Conservation (phyloP, 2,329 filamentous ascomycete species). For the Thermothelomyces thermophilus region DNA sequence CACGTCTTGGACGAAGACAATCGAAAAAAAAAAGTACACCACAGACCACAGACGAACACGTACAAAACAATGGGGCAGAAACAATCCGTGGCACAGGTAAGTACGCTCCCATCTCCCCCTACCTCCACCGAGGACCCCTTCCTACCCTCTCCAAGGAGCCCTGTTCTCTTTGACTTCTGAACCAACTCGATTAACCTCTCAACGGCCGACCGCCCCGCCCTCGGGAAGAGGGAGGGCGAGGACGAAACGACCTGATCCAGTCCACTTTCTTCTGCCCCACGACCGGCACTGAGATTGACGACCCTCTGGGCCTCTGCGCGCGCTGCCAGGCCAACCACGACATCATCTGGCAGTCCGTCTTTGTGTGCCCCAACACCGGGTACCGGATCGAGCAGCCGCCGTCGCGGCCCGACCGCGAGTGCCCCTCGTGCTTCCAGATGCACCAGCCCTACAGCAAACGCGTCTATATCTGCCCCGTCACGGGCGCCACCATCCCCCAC, state of each 20-base stretch:
- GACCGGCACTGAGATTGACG: slow-evolving; percentile 18
- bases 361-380: slow-evolving; percentile 25
- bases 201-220: no score
- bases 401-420: slow-evolving; percentile 20
- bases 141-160: no score
- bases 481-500: slow-evolving; percentile 23
- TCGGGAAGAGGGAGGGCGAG: no score
- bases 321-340: slow-evolving; percentile 24
- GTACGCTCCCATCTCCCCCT: background rate
- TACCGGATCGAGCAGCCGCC: slow-evolving; percentile 22
- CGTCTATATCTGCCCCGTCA: slow-evolving; percentile 25
- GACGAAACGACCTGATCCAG: slow-evolving; percentile 2
- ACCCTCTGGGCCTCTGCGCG: slow-evolving; percentile 20
- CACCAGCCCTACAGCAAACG: slow-evolving; percentile 24
- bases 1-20: no score
- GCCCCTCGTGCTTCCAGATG: slow-evolving; percentile 24
- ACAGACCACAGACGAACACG: no score
- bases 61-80: slow-evolving; percentile 18
- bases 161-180: no score
- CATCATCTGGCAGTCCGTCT: slow-evolving; percentile 26
- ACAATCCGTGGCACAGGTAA: slow-evolving; percentile 12
- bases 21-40: no score
- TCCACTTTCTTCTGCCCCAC: slow-evolving; percentile 24
- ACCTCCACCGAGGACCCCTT: no score
- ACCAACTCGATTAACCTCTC: no score